Conservation (phyloP, 129 eudicot species). For the Ambrosia trifida region DNA sequence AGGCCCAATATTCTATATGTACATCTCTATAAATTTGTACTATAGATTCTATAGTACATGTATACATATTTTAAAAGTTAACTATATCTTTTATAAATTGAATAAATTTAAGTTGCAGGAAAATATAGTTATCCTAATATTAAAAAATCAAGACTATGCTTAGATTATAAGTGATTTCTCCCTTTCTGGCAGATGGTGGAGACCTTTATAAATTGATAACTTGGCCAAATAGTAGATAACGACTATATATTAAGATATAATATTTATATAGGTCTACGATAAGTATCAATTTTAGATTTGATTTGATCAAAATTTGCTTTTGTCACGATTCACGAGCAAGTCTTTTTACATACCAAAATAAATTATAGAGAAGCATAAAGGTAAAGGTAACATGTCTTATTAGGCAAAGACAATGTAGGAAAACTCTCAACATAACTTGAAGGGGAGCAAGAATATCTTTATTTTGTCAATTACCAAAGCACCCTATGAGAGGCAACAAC, state of each 20-base stretch:
- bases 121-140: neutral
- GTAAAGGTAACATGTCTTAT: no score
- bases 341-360: neutral
- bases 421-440: no score
- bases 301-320: neutral
- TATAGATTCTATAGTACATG: no score
- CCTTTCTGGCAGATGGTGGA: constrained; percentile 18
- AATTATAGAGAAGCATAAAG: neutral
- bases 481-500: no score
- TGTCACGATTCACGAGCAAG: neutral
- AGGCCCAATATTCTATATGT: no score
- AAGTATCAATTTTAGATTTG: constrained; percentile 6
- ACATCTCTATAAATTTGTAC: no score
- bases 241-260: neutral
- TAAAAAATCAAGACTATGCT: constrained; percentile 3
- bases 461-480: no score
- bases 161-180: constrained; percentile 23
- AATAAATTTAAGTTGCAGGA: neutral
- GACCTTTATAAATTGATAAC: constrained; percentile 21
- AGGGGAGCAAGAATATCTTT: no score
- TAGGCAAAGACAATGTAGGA: no score
- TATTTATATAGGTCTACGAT: neutral
- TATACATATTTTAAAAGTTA: neutral
- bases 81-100: neutral
- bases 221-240: constrained; percentile 20